phyloP scores from a whole-genome alignment of 2,329 filamentous ascomycete genomes.

The Cercospora sesami region DNA sequence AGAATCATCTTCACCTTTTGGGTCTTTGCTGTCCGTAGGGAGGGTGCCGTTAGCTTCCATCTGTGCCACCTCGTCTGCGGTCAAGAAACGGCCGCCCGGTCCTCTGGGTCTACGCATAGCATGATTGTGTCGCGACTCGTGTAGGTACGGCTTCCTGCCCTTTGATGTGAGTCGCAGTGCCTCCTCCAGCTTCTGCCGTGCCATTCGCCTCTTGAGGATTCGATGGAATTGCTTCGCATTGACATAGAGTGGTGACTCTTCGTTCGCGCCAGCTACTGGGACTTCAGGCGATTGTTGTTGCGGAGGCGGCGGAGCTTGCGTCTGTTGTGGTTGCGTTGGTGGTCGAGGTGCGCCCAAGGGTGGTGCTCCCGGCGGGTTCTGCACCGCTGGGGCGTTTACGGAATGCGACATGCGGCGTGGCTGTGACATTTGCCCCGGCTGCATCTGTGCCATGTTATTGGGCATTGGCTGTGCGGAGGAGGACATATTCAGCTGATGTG shows the following conservation, averaged over 20 bases:
- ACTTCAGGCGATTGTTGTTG: constrained; percentile 75
- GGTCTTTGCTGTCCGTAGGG: constrained; percentile 38
- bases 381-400: constrained; percentile 66
- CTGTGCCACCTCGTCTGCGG: constrained; percentile 89
- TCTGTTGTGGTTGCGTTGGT: constrained; percentile 63
- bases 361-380: constrained; percentile 34
- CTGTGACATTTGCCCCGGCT: constrained; percentile 43
- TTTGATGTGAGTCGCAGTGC: constrained; percentile 89
- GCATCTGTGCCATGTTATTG: constrained; percentile 42
- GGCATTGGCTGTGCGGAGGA: constrained; percentile 60
- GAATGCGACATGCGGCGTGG: constrained; percentile 71
- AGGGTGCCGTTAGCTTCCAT: constrained; percentile 66
- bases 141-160: constrained; percentile 92
- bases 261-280: constrained; percentile 63
- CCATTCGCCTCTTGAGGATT: constrained; percentile 90
- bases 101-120: constrained; percentile 94
- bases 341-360: constrained; percentile 65
- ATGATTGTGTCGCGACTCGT: constrained; percentile 96
- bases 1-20: constrained; percentile 40
- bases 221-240: constrained; percentile 99
- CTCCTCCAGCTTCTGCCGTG: constrained; percentile 90
- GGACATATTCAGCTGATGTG: constrained; percentile 51
- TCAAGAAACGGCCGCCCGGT: constrained; percentile 91
- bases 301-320: constrained; percentile 52
- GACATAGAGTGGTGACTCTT: constrained; percentile 94